A percentile compares a stretch with the other conserved stretches of the same genome.
Evolutionary conservation across 371 early-diverging fungal genomes (phyloP).

Genomic region (Mortierella sp.): DNA sequence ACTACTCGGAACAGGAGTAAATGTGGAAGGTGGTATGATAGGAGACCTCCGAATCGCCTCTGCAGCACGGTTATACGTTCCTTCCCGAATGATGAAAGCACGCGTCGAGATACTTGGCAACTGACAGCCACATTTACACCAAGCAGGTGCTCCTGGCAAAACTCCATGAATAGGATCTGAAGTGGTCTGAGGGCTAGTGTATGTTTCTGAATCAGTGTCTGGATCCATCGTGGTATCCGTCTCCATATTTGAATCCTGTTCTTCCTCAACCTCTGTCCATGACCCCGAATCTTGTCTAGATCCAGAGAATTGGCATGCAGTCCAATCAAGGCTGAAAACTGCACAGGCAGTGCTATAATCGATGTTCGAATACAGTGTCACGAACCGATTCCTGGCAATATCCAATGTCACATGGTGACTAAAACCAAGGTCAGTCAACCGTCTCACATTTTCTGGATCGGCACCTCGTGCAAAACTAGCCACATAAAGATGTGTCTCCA

Average conservation of each 20-base stretch:
- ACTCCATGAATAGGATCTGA: too few species aligned
- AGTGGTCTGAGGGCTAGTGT: too few species aligned
- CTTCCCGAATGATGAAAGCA: slow-evolving; percentile 40
- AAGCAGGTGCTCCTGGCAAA: neutral
- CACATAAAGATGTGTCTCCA: slow-evolving; percentile 79
- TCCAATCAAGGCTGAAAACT: slow-evolving; percentile 52
- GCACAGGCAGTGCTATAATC: slow-evolving; percentile 56
- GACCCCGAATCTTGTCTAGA: neutral
- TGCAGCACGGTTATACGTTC: slow-evolving; percentile 28
- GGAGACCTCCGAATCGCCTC: slow-evolving; percentile 26
- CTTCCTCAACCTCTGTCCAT: neutral
- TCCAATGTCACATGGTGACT: slow-evolving; percentile 66
- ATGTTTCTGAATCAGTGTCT: too few species aligned
- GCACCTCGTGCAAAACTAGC: slow-evolving; percentile 52
- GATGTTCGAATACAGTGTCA: slow-evolving; percentile 67
- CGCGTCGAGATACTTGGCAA: slow-evolving; percentile 48
- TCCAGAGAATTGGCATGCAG: slow-evolving; percentile 16
- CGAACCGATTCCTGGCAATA: slow-evolving; percentile 55
- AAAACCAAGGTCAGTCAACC: slow-evolving; percentile 67
- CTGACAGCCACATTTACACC: slow-evolving; percentile 49
- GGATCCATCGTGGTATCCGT: too few species aligned
- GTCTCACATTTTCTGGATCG: slow-evolving; percentile 32
- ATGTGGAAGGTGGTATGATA: slow-evolving; percentile 11
- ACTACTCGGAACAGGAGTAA: neutral
- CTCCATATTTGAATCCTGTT: too few species aligned